Evolutionary conservation across 1,284 basidiomycete species (phyloP).

Genomic region (Ceratobasidium theobromae): DNA sequence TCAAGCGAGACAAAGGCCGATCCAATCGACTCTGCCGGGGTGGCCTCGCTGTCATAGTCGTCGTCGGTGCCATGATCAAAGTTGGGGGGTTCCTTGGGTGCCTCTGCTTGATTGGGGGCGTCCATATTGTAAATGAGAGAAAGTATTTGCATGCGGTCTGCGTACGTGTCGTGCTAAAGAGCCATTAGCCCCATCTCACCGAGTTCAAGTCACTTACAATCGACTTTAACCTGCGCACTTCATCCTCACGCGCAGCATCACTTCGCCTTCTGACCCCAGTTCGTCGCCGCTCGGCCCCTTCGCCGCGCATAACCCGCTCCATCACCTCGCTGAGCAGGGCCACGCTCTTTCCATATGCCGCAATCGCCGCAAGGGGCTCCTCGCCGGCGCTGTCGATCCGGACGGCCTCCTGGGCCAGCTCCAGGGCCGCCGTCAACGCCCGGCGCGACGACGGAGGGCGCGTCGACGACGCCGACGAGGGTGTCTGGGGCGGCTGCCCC

Average conservation of each 20-base stretch:
- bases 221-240: conserved; percentile 73
- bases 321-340: conserved; percentile 80
- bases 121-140: conserved; percentile 78
- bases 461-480: conserved; percentile 15
- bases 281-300: conserved; percentile 64
- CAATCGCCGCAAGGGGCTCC: conserved; percentile 76
- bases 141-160: conserved; percentile 83
- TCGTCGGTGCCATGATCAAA: conserved; percentile 16
- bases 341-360: conserved; percentile 79
- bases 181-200: conserved; percentile 27
- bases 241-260: conserved; percentile 80
- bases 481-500: conserved; percentile 20
- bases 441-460: conserved; percentile 68
- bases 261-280: conserved; percentile 65
- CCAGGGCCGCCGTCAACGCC: conserved; percentile 73
- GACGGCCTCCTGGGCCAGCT: conserved; percentile 80
- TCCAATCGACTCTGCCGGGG: conserved; percentile 50
- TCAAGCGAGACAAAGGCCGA: conserved; percentile 53
- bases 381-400: conserved; percentile 77
- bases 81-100: not conserved
- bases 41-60: conserved; percentile 36
- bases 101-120: not conserved
- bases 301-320: conserved; percentile 78
- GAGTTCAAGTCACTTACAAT: conserved; percentile 59
- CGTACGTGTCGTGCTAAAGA: conserved; percentile 79